Evolutionary conservation across 768 basidiomycete species (phyloP).

Genomic region (Suillus spraguei): DNA sequence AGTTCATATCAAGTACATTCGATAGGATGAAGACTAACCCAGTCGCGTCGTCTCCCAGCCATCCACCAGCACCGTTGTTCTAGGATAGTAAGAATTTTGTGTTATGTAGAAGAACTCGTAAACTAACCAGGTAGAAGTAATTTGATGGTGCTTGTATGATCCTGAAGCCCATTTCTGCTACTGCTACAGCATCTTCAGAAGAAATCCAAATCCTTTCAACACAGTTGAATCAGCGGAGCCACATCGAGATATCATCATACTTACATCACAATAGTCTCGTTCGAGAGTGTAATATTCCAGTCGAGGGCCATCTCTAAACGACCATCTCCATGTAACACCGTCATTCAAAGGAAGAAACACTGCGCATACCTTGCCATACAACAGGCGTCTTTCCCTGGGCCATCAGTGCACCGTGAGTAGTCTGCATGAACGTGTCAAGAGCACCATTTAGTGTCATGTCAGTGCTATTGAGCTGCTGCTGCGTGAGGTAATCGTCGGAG

Average conservation of each 20-base stretch:
- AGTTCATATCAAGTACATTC: neutral
- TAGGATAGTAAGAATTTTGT: conserved; percentile 12
- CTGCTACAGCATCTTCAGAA: conserved; percentile 57
- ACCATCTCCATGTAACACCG: neutral
- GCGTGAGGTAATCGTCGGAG: conserved; percentile 57
- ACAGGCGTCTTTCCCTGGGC: conserved; percentile 48
- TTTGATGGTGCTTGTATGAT: conserved; percentile 73
- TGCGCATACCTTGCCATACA: conserved; percentile 43
- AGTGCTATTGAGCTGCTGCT: conserved; percentile 44
- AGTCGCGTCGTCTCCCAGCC: conserved; percentile 56
- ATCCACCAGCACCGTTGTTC: conserved; percentile 76
- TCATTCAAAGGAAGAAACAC: neutral
- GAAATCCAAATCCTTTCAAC: conserved; percentile 71
- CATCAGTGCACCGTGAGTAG: conserved; percentile 36
- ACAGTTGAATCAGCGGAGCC: conserved; percentile 8
- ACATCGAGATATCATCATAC: conserved; percentile 20
- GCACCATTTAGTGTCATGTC: conserved; percentile 44
- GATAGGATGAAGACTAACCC: conserved; percentile 33
- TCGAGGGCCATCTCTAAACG: conserved; percentile 63
- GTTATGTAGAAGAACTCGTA: neutral
- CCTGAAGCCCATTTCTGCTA: conserved; percentile 60
- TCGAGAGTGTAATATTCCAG: conserved; percentile 48
- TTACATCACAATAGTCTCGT: conserved; percentile 60
- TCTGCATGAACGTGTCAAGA: conserved; percentile 37
- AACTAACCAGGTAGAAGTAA: conserved; percentile 65